Evolutionary conservation across 1,139 yeast species (phyloP).

Genomic region (Kurtzmaniella quercitrusa): DNA sequence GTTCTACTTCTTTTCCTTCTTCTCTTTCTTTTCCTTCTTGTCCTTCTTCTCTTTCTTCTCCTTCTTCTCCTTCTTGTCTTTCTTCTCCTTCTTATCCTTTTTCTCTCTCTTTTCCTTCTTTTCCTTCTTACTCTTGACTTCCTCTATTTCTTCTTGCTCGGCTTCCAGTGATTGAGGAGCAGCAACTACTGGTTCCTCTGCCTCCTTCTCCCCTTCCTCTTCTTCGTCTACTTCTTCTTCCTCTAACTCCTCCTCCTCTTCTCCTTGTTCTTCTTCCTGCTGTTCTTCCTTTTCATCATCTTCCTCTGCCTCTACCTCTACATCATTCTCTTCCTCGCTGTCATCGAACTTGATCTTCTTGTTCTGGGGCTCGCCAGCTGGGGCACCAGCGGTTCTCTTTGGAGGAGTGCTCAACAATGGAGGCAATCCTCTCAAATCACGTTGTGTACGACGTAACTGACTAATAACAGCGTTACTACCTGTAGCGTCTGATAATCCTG

Average conservation of each 20-base stretch:
- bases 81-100: constrained; percentile 29
- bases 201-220: constrained; percentile 12
- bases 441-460: constrained; percentile 62
- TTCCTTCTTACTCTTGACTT: constrained; percentile 17
- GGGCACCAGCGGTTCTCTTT: constrained; percentile 6
- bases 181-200: constrained; percentile 17
- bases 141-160: constrained; percentile 10
- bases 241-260: constrained; percentile 16
- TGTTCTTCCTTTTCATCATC: constrained; percentile 14
- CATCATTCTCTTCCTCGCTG: constrained; percentile 12
- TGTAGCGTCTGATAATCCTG: constrained; percentile 21
- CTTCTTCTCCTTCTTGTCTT: constrained; percentile 22
- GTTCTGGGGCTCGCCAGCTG: constrained; percentile 15
- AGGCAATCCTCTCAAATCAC: constrained; percentile 72
- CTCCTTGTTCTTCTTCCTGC: constrained; percentile 13
- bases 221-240: constrained; percentile 15
- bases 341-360: constrained; percentile 25
- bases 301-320: constrained; percentile 10
- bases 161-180: constrained; percentile 3
- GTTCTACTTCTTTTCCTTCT: constrained; percentile 14
- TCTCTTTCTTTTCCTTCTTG: constrained; percentile 13
- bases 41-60: constrained; percentile 18
- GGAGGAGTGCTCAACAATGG: constrained; percentile 32
- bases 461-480: constrained; percentile 39
- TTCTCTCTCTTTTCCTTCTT: constrained; percentile 14